These are phyloP conservation scores for Venturia oleaginea DNA, from an alignment of 2,329 filamentous ascomycete species.

Conservation along the genomic window DNA sequence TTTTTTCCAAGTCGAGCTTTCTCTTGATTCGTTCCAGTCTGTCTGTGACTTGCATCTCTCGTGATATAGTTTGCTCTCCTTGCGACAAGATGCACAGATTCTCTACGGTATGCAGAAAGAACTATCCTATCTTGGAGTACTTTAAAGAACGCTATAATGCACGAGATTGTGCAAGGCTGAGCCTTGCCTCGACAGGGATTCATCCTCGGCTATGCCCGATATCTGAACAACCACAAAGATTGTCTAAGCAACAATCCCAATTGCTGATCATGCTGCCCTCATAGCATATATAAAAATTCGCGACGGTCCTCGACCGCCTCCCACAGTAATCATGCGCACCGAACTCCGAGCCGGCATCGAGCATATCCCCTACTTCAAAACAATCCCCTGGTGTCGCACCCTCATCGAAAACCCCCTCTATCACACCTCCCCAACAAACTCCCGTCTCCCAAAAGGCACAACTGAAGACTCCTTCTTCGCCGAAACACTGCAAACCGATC, in stretches of 20 bases:
- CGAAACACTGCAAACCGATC: constrained; percentile 41
- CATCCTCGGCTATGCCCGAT: neutral
- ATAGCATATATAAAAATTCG: neutral
- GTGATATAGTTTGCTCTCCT: too few relatives aligned
- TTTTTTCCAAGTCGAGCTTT: too few relatives aligned
- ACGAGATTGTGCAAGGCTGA: too few relatives aligned
- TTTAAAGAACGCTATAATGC: too few relatives aligned
- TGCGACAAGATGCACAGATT: too few relatives aligned
- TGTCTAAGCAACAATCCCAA: neutral
- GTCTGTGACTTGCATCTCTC: too few relatives aligned
- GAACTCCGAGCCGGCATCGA: constrained; percentile 1
- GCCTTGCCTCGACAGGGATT: neutral
- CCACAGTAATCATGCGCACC: neutral
- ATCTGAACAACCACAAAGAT: neutral
- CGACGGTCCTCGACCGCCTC: neutral
- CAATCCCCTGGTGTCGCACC: constrained; percentile 42
- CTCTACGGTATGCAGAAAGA: too few relatives aligned
- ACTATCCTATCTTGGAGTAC: too few relatives aligned
- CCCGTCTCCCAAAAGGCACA: constrained; percentile 29
- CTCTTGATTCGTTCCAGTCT: too few relatives aligned
- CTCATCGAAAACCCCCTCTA: constrained; percentile 36
- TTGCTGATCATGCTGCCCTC: constrained; percentile 3
- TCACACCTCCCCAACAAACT: constrained; percentile 30
- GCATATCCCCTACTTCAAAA: constrained; percentile 18
- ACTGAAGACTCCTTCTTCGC: constrained; percentile 46